phyloP scores from a whole-genome alignment of 345 rosid genomes.

The Linum tenue region DNA sequence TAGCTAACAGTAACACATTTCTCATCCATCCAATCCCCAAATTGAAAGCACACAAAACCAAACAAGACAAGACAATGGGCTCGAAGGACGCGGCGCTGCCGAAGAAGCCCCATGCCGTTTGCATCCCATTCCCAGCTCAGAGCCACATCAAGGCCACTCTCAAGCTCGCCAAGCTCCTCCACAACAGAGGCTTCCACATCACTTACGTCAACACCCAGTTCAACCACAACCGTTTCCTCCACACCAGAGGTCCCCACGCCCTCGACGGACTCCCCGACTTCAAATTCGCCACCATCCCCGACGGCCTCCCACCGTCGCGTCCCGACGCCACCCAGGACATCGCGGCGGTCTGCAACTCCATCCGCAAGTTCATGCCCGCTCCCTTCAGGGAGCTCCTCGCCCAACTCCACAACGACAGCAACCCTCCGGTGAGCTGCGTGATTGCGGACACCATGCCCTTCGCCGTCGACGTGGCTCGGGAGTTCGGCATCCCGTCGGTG shows the following conservation, averaged over 20 bases:
- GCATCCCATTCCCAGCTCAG: too few species aligned
- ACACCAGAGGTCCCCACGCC: neutral
- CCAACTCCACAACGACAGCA: too few species aligned
- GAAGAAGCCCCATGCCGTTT: too few species aligned
- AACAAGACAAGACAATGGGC: too few species aligned
- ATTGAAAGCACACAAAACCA: too few species aligned
- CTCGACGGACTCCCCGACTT: neutral
- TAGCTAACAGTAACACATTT: too few species aligned
- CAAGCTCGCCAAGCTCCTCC: too few species aligned
- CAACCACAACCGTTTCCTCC: neutral
- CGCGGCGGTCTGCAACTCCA: neutral
- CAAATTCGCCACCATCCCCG: neutral
- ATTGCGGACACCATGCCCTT: neutral
- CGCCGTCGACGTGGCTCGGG: constrained; percentile 1
- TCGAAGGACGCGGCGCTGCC: too few species aligned
- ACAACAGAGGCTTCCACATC: too few species aligned
- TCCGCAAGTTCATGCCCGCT: neutral
- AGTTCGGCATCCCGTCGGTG: constrained; percentile 1
- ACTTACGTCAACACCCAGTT: too few species aligned
- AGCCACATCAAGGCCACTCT: too few species aligned
- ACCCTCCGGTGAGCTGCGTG: neutral
- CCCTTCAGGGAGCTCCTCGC: constrained; percentile 1
- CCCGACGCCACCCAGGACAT: constrained; percentile 3
- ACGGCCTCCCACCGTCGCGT: neutral
- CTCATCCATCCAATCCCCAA: too few species aligned